Evolutionary conservation across 2,329 filamentous ascomycete species (phyloP), one percentile per base, ranked within the genome.

Genomic region (Botrytis elliptica): DNA sequence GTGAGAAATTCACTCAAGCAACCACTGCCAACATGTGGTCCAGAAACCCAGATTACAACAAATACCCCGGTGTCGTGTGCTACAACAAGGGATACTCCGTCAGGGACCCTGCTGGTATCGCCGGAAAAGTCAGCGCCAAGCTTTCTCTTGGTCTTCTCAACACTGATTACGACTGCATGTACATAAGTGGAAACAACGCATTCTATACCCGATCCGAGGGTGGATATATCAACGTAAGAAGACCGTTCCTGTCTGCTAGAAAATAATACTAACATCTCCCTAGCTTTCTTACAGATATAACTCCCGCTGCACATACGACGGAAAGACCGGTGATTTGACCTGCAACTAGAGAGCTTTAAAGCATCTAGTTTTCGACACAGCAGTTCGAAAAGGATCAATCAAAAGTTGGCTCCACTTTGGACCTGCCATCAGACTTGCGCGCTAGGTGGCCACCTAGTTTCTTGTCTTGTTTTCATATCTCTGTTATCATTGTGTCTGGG

Each of bases 131-230:
- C 2, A 33, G 16, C 20, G 40, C 18, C 1, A 55, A 68, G 9
- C 33, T 40, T 22, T 36, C 29, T 25, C 29, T 49, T 22, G 29
- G 29, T 29, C 29, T 29, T 29, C 29, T 29, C 29, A 29, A 29
- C 14, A 68, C 65, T 18, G 14, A 55, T 29, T 68, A 68, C 25
- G 44, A 67, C 8, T 67, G 65, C 33, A 40, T 68, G 65, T 68
- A 29, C 1, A 68, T 68, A 46, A 29, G 25, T 29, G 46, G 65
- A 40, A 40, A 55, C 36, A 68, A 68, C 9, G 7, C 6, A 52
- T 68, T 62, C 22, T 40, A 16, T 40, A 62, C 59, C 16, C 36
- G n/a, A 0, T 4, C 10, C 1, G 59, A 62, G 14, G 59, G 59
- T 62, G 36, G 36, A 62, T 40, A 25, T 14, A 62, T 62, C 36